Percentiles rank a stretch among this genome's conserved stretches.
Conservation (phyloP, 2,329 filamentous ascomycete species). For the Xylariaceae sp. region DNA sequence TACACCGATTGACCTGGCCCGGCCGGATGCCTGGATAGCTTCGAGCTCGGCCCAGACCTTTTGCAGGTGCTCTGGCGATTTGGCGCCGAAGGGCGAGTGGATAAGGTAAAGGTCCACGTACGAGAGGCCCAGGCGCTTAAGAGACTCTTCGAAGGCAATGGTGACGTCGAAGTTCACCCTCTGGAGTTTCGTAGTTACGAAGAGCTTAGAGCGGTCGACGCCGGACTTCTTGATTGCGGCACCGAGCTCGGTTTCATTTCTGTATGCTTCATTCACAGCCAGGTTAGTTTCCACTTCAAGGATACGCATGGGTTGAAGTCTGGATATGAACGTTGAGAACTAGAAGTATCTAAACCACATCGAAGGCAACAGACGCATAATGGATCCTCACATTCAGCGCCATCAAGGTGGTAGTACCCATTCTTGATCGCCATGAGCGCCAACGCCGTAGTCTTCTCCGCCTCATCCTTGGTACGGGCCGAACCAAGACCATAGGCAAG, state of each 20-base stretch:
- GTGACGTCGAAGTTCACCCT: constrained; percentile 38
- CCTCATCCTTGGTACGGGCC: constrained; percentile 56
- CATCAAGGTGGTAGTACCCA: constrained; percentile 70
- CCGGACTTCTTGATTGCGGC: constrained; percentile 62
- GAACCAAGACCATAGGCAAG: constrained; percentile 70
- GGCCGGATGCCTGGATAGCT: constrained; percentile 61
- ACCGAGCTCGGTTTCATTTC: constrained; percentile 65
- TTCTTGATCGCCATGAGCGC: constrained; percentile 59
- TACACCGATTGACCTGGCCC: constrained; percentile 66
- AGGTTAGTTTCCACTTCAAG: constrained; percentile 9
- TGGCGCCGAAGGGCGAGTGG: constrained; percentile 52
- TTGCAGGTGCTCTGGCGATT: constrained; percentile 49
- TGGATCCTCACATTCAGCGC: constrained; percentile 56
- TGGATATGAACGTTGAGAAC: not conserved
- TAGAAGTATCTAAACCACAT: not conserved
- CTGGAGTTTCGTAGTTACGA: constrained; percentile 57
- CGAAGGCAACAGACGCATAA: not conserved
- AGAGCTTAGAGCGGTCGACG: constrained; percentile 62
- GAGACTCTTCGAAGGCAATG: constrained; percentile 52
- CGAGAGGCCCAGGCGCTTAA: constrained; percentile 60
- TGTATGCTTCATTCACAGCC: constrained; percentile 42
- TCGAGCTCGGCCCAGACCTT: constrained; percentile 55
- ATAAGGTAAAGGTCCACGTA: constrained; percentile 70
- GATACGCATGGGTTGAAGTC: not conserved
- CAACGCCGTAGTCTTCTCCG: constrained; percentile 46